A percentile compares a stretch with the other conserved stretches of the same genome.
Conservation (phyloP, 306 rosid genomes). For the Rosa multiflora region DNA sequence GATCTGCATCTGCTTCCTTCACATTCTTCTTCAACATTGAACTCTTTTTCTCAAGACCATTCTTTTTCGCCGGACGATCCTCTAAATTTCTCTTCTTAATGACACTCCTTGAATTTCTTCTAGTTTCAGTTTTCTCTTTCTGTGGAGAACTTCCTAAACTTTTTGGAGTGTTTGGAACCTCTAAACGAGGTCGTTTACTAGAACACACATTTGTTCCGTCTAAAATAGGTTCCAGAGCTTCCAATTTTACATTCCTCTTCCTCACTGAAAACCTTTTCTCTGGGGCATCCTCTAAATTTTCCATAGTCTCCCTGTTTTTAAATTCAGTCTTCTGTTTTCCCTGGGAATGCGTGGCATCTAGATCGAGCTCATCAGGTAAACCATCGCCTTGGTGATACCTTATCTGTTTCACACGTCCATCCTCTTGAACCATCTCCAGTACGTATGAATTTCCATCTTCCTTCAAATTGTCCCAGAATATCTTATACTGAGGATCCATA, state of each 20-base stretch:
- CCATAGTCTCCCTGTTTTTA: not conserved
- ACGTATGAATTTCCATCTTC: not conserved
- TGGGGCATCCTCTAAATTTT: not conserved
- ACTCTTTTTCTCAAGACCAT: slow-evolving; percentile 1
- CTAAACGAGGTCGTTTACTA: not conserved
- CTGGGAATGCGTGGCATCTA: not conserved
- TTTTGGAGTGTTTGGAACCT: not conserved
- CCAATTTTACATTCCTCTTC: slow-evolving; percentile 5
- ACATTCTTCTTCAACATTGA: not conserved
- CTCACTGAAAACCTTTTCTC: slow-evolving; percentile 1
- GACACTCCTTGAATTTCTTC: slow-evolving; percentile 9
- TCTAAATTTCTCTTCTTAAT: not conserved
- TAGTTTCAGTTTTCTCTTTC: slow-evolving; percentile 11
- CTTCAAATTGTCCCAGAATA: not conserved
- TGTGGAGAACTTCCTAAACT: not conserved
- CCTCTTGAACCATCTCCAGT: not conserved
- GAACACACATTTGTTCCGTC: not conserved
- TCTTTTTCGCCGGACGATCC: not conserved
- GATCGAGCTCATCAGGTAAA: not conserved
- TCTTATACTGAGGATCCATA: not conserved
- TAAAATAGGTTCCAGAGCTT: not conserved
- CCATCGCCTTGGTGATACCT: slow-evolving; percentile 7
- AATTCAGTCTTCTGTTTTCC: slow-evolving; percentile 15
- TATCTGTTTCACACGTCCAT: not conserved
- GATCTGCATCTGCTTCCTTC: not conserved